These are phyloP conservation scores for Pulchroboletus neoregius DNA, from an alignment of 1,284 basidiomycete genomes.

Conservation along the genomic window DNA sequence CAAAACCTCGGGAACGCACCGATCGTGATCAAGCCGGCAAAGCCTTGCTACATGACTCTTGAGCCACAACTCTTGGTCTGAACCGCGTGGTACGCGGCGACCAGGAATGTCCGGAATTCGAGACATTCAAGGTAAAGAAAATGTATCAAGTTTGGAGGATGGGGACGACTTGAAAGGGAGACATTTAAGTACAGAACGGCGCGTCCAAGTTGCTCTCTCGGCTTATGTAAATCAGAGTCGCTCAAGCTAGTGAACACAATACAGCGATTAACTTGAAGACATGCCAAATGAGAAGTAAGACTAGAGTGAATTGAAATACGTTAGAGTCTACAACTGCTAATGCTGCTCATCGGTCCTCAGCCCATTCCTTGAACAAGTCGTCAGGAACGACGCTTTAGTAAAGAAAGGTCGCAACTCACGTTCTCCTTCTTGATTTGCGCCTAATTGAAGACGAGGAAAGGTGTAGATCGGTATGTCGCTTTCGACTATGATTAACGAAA, in stretches of 20 bases:
- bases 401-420: slow-evolving; percentile 46
- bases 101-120: slow-evolving; percentile 67
- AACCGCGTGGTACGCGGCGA: slow-evolving; percentile 47
- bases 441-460: slow-evolving; percentile 35
- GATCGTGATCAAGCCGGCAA: slow-evolving; percentile 59
- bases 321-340: slow-evolving; percentile 24
- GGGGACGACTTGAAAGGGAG: background rate
- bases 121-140: slow-evolving; percentile 35
- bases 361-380: slow-evolving; percentile 67
- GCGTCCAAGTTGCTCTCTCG: background rate
- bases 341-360: slow-evolving; percentile 70
- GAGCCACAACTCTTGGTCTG: slow-evolving; percentile 60
- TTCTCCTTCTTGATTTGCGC: slow-evolving; percentile 99
- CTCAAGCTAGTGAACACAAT: slow-evolving; percentile 1
- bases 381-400: slow-evolving; percentile 6
- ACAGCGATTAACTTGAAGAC: slow-evolving; percentile 22
- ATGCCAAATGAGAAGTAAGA: slow-evolving; percentile 18
- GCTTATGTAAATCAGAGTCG: slow-evolving; percentile 28
- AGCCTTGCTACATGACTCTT: slow-evolving; percentile 59
- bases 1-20: slow-evolving; percentile 37
- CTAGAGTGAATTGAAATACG: slow-evolving; percentile 24
- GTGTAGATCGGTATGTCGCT: slow-evolving; percentile 7
- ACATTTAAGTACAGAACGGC: slow-evolving; percentile 5
- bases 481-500: slow-evolving; percentile 1
- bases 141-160: background rate